Evolutionary conservation across 129 eudicot genomes (phyloP), one percentile per base, ranked within the genome.

Genomic region (Artemisia annua): DNA sequence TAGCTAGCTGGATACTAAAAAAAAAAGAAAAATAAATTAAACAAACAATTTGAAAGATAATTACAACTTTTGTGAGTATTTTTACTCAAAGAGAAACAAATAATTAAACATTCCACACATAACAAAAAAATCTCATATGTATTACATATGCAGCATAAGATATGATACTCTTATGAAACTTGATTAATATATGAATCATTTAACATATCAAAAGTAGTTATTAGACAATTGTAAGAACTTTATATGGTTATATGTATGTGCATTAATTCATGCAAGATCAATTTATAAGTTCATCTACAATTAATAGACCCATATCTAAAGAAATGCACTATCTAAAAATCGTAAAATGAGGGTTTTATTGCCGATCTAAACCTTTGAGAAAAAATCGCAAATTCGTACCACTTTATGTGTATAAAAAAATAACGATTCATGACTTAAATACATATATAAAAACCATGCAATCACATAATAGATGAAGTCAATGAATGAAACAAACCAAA

Each of bases 381-480:
- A 28, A 28, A 28, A 28, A 28, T 28, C 5, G 5, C 32, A 28
- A 28, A 28, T 28, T 28, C 32, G 32, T 28, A 28, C 32, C 32
- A 28, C 32, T 28, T 28, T 28, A 19, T 46, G 20, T 4, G 43
- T 48, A 46, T 56, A 22, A 67, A 19, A 48, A 22, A 11, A 57
- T 44, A 58, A 26, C 46, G 5, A 57, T 50, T 3, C 52, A 24
- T 4, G 15, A 13, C 11, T 66, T 70, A 54, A 73, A 63, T 5
- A 15, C 24, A 63, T 7, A 63, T 7, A 51, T 4, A 63, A 22
- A n/a, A 76, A 55, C n/a, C 74, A 30, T 35, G 63, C 44, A 60
- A 46, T 17, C 17, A 35, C 46, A 67, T 76, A 14, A 22, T 4
- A 66, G 46, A 75, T 20, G 57, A 75, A 55, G 66, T 43, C 15